phyloP scores from a whole-genome alignment of 2,329 filamentous ascomycete species.

The Dothistroma septosporum region DNA sequence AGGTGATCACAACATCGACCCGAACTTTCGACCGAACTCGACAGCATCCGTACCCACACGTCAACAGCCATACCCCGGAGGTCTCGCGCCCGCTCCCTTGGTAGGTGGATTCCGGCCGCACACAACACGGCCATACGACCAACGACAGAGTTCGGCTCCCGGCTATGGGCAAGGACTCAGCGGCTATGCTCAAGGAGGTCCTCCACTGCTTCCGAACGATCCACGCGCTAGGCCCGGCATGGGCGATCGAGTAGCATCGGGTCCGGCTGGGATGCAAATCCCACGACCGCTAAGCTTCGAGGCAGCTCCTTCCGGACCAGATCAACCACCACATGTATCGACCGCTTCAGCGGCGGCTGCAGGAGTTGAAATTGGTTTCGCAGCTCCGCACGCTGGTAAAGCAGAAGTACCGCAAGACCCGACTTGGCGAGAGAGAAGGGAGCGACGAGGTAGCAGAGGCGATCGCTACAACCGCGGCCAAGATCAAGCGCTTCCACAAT shows the following conservation, averaged over 20 bases:
- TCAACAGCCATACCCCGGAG: conserved; percentile 18
- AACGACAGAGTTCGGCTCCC: conserved; percentile 18
- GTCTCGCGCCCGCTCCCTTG: conserved; percentile 5
- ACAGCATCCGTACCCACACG: conserved; percentile 14
- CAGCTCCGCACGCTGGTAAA: conserved; percentile 43
- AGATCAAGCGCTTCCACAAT: conserved; percentile 6
- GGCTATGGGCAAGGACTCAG: neutral
- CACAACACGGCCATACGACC: conserved; percentile 20
- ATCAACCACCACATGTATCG: conserved; percentile 18
- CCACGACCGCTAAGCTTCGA: conserved; percentile 5
- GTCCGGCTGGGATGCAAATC: conserved; percentile 27
- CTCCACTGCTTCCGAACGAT: conserved; percentile 18
- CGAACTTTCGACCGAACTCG: conserved; percentile 37
- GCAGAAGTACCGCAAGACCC: conserved; percentile 15
- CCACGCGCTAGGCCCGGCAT: conserved; percentile 21
- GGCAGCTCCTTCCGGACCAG: conserved; percentile 13
- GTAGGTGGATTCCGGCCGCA: conserved; percentile 15
- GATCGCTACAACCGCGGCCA: conserved; percentile 9
- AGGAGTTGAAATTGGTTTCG: conserved; percentile 40
- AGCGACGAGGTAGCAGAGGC: neutral
- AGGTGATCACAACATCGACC: conserved; percentile 40
- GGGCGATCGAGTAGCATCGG: conserved; percentile 32
- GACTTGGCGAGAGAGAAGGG: conserved; percentile 12
- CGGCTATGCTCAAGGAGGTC: conserved; percentile 7
- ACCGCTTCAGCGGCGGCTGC: conserved; percentile 19